phyloP scores from a whole-genome alignment of 73 alveolate genomes.

The Loxodes magnus region DNA sequence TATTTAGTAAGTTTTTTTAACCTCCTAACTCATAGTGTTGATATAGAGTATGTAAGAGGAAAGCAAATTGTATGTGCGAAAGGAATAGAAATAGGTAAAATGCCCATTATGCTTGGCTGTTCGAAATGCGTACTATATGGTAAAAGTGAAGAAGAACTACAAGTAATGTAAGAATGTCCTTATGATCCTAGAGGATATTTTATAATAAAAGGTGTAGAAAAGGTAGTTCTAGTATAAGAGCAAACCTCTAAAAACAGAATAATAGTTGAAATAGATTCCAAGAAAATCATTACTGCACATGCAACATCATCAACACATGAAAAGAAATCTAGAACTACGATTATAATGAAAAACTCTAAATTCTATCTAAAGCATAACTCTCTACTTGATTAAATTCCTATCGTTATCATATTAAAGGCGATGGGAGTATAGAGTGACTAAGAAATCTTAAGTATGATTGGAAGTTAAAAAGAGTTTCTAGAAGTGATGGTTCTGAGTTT shows the following conservation, averaged over 20 bases:
- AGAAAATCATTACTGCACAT: conserved; percentile 59
- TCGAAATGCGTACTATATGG: conserved; percentile 65
- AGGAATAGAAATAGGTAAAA: conserved; percentile 61
- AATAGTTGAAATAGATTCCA: conserved; percentile 86
- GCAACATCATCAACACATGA: conserved; percentile 84
- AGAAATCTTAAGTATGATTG: conserved; percentile 92
- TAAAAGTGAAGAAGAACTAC: conserved; percentile 55
- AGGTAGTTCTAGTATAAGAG: conserved; percentile 80
- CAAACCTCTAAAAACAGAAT: conserved; percentile 93
- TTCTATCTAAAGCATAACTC: conserved; percentile 72
- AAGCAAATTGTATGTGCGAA: conserved; percentile 33
- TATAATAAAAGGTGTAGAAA: conserved; percentile 95
- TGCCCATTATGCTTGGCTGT: conserved; percentile 96
- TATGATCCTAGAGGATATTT: conserved; percentile 97
- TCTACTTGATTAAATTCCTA: conserved; percentile 81
- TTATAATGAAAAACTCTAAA: conserved; percentile 54
- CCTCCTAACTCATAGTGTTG: conserved; percentile 62
- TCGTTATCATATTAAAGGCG: conserved; percentile 87
- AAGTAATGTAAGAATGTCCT: conserved; percentile 82
- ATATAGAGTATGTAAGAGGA: conserved; percentile 67
- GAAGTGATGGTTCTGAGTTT: conserved; percentile 62
- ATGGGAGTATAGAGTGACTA: conserved; percentile 93
- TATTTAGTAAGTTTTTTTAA: conserved; percentile 20
- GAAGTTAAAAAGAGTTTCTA: conserved; percentile 54
- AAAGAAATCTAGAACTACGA: conserved; percentile 83